A percentile compares a stretch with the other conserved stretches of the same genome.
These are phyloP conservation scores for Chaetomiaceae sp. DNA, from an alignment of 2,329 filamentous ascomycete species.

Conservation along the genomic window DNA sequence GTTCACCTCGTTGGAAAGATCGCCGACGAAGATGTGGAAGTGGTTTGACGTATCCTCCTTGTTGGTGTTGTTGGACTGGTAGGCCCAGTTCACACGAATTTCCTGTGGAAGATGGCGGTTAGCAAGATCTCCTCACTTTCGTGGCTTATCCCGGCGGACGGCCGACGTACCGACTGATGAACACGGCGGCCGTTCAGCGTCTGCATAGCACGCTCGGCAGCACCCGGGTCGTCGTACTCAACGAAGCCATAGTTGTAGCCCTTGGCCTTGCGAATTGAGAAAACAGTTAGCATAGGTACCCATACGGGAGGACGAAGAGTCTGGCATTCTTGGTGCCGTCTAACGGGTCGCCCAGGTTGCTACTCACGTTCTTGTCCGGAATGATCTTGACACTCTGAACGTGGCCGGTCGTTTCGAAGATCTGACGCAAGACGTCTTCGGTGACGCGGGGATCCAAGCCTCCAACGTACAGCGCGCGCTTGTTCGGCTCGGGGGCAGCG, in stretches of 20 bases:
- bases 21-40: conserved; percentile 98
- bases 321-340: too few species aligned
- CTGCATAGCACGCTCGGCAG: conserved; percentile 94
- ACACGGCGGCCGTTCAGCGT: conserved; percentile 93
- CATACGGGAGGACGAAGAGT: too few species aligned
- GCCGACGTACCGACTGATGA: conserved; percentile 73
- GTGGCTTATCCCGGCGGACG: not conserved
- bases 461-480: conserved; percentile 92
- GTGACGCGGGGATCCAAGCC: conserved; percentile 92
- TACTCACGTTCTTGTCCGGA: conserved; percentile 97
- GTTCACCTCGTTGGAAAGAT: conserved; percentile 97
- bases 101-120: conserved; percentile 46
- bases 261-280: conserved; percentile 59
- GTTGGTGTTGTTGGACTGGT: conserved; percentile 87
- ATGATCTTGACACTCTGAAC: conserved; percentile 99
- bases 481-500: conserved; percentile 95
- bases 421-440: conserved; percentile 92
- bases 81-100: conserved; percentile 99
- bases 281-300: conserved; percentile 10
- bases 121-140: not conserved
- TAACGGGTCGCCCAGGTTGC: not conserved
- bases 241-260: conserved; percentile 99
- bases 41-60: conserved; percentile 98
- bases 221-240: conserved; percentile 95
- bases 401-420: conserved; percentile 97